Percentiles rank a stretch among this genome's conserved stretches.
These are phyloP conservation scores for Cardamine resedifolia DNA, from an alignment of 345 rosid genomes.

Conservation along the genomic window DNA sequence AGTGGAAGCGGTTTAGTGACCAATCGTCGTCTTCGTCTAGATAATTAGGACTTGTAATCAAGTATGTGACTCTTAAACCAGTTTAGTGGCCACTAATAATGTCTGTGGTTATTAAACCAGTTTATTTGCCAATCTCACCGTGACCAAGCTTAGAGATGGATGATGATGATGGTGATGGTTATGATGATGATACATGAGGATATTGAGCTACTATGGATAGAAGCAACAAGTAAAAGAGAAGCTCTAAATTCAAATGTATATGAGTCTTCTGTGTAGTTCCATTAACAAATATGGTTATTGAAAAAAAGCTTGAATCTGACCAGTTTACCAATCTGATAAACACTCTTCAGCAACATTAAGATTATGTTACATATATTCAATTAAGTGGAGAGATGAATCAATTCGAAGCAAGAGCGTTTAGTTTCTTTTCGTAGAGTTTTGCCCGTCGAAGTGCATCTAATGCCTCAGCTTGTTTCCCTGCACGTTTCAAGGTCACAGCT, in stretches of 20 bases:
- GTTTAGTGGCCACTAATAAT: too few relatives aligned
- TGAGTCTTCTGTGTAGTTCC: background rate
- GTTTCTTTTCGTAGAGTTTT: slow-evolving; percentile 70
- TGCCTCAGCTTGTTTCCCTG: slow-evolving; percentile 92
- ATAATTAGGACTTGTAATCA: background rate
- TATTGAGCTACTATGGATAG: background rate
- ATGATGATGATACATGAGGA: background rate
- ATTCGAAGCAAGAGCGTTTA: slow-evolving; percentile 45
- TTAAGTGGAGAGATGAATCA: slow-evolving; percentile 17
- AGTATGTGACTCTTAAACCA: too few relatives aligned
- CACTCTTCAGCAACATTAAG: background rate
- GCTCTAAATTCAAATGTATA: background rate
- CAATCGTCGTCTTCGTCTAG: background rate
- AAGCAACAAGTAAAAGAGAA: background rate
- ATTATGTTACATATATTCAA: slow-evolving; percentile 10
- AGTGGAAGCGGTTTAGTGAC: background rate
- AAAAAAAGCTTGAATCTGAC: background rate
- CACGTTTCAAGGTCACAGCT: slow-evolving; percentile 69
- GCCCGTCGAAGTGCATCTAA: slow-evolving; percentile 81
- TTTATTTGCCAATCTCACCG: too few relatives aligned
- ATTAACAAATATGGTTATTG: background rate
- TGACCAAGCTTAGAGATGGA: too few relatives aligned
- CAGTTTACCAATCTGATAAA: slow-evolving; percentile 3
- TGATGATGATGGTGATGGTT: background rate
- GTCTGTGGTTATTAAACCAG: background rate